phyloP scores from a whole-genome alignment of 208 protist genomes.

The Acanthamoeba comandoni region DNA sequence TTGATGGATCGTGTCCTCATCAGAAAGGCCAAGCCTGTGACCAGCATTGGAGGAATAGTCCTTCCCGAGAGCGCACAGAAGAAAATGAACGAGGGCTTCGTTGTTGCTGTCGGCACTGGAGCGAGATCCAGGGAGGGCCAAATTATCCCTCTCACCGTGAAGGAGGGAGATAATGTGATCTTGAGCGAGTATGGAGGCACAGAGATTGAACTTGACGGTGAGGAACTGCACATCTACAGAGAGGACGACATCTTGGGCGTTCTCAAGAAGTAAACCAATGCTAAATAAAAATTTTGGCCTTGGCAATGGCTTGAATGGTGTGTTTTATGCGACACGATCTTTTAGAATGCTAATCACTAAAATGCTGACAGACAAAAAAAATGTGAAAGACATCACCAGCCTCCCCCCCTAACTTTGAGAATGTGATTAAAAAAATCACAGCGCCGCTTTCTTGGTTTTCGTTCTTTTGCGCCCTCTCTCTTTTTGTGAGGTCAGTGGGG shows the following conservation, averaged over 20 bases:
- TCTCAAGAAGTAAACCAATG: conserved; percentile 30
- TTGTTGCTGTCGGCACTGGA: conserved; percentile 77
- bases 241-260: conserved; percentile 78
- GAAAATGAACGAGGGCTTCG: conserved; percentile 75
- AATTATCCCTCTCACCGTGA: conserved; percentile 69
- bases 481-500: no score
- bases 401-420: no score
- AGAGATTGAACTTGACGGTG: conserved; percentile 74
- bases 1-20: conserved; percentile 64
- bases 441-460: no score
- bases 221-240: conserved; percentile 78
- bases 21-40: conserved; percentile 31
- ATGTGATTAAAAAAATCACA: no score
- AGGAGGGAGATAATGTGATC: conserved; percentile 75
- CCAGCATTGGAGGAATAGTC: conserved; percentile 75
- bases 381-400: no score
- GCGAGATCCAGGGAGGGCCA: conserved; percentile 45
- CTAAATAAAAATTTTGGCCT: no score
- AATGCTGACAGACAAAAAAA: no score
- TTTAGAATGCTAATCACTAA: no score
- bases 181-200: conserved; percentile 81
- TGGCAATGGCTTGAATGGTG: no score
- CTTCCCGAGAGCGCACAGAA: conserved; percentile 75
- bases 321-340: no score
- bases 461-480: no score